Conservation (phyloP, 495 filamentous ascomycete species). For the Gamarada debralockiae region DNA sequence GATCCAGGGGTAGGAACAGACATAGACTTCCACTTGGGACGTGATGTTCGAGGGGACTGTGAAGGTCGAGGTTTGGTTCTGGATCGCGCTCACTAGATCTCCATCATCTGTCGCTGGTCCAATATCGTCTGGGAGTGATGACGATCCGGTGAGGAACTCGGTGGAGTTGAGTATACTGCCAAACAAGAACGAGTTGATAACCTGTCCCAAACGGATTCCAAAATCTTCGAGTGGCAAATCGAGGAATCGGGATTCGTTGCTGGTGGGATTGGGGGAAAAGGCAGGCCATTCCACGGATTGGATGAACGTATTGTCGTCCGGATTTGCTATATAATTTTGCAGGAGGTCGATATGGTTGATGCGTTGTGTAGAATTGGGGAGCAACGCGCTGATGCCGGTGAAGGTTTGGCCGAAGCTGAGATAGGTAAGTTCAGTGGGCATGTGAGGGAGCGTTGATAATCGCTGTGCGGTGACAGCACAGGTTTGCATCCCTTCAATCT, state of each 20-base stretch:
- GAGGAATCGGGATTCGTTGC: background rate
- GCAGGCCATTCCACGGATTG: background rate
- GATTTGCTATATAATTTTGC: conserved; percentile 16
- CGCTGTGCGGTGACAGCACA: conserved; percentile 19
- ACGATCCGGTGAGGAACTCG: conserved; percentile 3
- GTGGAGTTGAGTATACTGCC: conserved; percentile 16
- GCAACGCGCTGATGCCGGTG: conserved; percentile 5
- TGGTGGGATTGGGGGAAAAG: background rate
- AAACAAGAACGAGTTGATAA: conserved; percentile 17
- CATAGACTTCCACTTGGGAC: conserved; percentile 5
- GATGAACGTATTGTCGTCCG: background rate
- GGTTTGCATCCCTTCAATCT: background rate
- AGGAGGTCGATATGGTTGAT: conserved; percentile 2
- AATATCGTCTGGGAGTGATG: conserved; percentile 9
- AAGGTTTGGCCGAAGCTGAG: conserved; percentile 10
- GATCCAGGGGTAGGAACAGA: conserved; percentile 13
- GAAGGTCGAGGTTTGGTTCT: conserved; percentile 16
- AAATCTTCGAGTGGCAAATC: conserved; percentile 9
- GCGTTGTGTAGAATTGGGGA: conserved; percentile 11
- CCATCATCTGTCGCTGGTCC: conserved; percentile 1
- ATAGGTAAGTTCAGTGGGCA: conserved; percentile 12
- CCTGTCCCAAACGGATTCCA: conserved; percentile 10
- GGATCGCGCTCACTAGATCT: conserved; percentile 13
- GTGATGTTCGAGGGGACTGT: conserved; percentile 10
- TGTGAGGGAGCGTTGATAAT: conserved; percentile 11